Evolutionary conservation across 495 filamentous ascomycete genomes (phyloP), one percentile per base, ranked within the genome.

Genomic region (Oidiodendron maius): DNA sequence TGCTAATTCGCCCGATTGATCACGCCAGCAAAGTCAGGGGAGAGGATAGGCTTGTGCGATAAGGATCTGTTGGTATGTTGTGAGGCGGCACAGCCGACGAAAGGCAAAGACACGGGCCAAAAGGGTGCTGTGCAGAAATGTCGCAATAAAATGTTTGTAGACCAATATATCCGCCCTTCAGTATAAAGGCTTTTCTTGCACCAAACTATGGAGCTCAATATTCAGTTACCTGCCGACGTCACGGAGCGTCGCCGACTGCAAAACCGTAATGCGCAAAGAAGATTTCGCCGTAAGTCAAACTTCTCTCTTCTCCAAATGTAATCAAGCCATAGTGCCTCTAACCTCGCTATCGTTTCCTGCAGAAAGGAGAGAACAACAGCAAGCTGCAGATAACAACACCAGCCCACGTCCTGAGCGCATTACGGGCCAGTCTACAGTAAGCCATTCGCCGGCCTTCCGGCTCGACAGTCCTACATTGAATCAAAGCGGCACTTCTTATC

Each of bases 241-340:
- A 50, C 42, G 12, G 48, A 52, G 15, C 48, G 53, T 6, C 53
- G 56, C 13, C 53, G 56, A 8, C 22, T 47, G 28, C 56, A 56
- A 30, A 59, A 53, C 46, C 56, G 56, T n/a, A 23, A 52, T 16
- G 56, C 56, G 3, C 56, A 59, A 17, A 47, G 56, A 35, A 50
- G 48, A 20, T 59, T 48, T 34, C 56, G 56, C 18, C 37, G 57
- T 60, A 46, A 48, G 56, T 59, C n/a, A n/a, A 46, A 41, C 21
- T 36, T 21, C 24, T 52, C n/a, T 38, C 44, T 10, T 16, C 10
- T 40, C 9, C 13, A 8, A 6, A 10, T 40, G 8, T 8, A 8
- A 8, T 21, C 9, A 10, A 16, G 10, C 37, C 6, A 40, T 21
- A 10, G 6, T 10, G 26, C 3, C 37, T 40, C 45, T 34, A 21